A percentile compares a stretch with the other conserved stretches of the same genome.
Conservation (phyloP, 352 stramenopile genomes). For the Phytopythium sindhum region DNA sequence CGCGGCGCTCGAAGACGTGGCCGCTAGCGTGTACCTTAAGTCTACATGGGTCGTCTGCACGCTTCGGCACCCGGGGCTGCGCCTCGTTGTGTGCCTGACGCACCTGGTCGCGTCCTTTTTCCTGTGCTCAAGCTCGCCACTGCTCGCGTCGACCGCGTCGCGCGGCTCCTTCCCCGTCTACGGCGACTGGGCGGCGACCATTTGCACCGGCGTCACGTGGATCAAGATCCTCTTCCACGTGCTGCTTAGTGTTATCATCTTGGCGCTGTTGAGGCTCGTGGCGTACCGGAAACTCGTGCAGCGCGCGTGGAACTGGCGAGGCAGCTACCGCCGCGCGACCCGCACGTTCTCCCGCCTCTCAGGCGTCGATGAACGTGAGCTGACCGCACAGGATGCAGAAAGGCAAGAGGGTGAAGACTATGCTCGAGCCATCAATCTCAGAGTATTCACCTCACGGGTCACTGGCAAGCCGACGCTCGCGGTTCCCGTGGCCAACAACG, state of each 20-base stretch:
- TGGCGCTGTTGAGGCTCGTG: constrained; percentile 37
- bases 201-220: constrained; percentile 17
- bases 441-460: constrained; percentile 17
- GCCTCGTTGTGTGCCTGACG: constrained; percentile 26
- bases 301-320: constrained; percentile 45
- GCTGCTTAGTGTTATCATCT: constrained; percentile 9
- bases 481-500: constrained; percentile 18
- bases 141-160: constrained; percentile 25
- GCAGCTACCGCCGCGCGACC: constrained; percentile 23
- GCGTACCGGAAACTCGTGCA: constrained; percentile 35
- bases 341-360: constrained; percentile 28
- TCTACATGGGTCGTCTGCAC: constrained; percentile 33
- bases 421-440: constrained; percentile 10
- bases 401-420: neutral
- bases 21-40: constrained; percentile 24
- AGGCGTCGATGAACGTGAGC: constrained; percentile 3
- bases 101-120: constrained; percentile 38
- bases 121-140: constrained; percentile 34
- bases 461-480: constrained; percentile 13
- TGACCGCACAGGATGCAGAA: neutral
- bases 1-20: neutral
- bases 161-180: constrained; percentile 41
- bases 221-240: constrained; percentile 36
- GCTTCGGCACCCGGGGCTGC: constrained; percentile 37
- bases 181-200: constrained; percentile 20